phyloP scores from a whole-genome alignment of 495 filamentous ascomycete genomes.

The Penicillium roqueforti region DNA sequence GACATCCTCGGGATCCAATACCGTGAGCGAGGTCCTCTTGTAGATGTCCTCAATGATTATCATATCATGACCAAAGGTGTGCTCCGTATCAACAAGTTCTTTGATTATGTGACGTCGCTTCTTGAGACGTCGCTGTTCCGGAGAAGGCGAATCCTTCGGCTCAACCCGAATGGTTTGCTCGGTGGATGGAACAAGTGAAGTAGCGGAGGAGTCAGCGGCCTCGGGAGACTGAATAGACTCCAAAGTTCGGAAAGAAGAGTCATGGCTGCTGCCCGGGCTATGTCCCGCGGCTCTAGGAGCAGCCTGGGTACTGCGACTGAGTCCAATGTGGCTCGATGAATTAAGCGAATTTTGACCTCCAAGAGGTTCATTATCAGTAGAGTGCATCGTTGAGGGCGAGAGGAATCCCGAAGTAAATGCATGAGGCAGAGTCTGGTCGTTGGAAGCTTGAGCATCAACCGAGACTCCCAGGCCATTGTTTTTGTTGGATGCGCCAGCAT shows the following conservation, averaged over 20 bases:
- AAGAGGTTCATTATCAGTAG: background rate
- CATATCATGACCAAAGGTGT: constrained; percentile 84
- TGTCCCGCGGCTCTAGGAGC: constrained; percentile 53
- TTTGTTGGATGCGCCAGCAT: constrained; percentile 7
- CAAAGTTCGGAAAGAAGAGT: constrained; percentile 37
- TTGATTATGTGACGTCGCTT: constrained; percentile 77
- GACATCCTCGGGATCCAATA: constrained; percentile 72
- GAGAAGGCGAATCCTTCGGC: constrained; percentile 42
- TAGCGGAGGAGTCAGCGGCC: constrained; percentile 38
- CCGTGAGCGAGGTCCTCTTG: constrained; percentile 84
- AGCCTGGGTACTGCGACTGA: background rate
- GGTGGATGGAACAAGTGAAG: constrained; percentile 35
- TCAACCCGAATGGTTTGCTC: constrained; percentile 24
- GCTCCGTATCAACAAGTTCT: constrained; percentile 89
- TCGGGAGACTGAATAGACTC: constrained; percentile 36
- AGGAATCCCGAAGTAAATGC: background rate
- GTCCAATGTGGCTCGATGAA: background rate
- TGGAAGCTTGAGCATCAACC: constrained; percentile 33
- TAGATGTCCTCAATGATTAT: constrained; percentile 95
- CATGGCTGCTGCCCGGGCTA: constrained; percentile 46
- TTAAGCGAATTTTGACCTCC: background rate
- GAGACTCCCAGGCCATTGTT: constrained; percentile 35
- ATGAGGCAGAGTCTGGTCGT: constrained; percentile 30
- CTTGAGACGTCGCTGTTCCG: constrained; percentile 53
- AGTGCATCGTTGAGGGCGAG: constrained; percentile 4